Conservation (phyloP, 345 rosid species). For the Populus nigra region DNA sequence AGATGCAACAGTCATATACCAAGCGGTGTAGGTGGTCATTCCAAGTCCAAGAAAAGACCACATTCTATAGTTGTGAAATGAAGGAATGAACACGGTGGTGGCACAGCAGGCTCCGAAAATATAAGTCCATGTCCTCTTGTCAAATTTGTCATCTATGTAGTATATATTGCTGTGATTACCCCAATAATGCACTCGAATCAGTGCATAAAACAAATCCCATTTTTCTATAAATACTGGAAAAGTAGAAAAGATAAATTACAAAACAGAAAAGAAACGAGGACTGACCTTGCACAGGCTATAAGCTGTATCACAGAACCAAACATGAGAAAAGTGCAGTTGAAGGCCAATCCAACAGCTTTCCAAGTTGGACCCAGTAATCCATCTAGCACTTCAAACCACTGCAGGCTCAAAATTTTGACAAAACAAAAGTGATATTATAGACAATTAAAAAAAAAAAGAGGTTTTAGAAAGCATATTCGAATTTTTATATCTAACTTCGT, state of each 20-base stretch:
- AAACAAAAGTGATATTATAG: neutral
- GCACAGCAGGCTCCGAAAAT: constrained; percentile 92
- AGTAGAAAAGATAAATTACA: neutral
- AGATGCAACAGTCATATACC: constrained; percentile 71
- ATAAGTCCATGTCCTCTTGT: constrained; percentile 92
- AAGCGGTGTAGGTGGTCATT: constrained; percentile 90
- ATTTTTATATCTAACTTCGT: neutral
- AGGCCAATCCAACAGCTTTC: constrained; percentile 80
- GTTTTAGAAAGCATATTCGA: neutral
- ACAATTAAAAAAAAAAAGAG: neutral
- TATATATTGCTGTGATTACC: constrained; percentile 62
- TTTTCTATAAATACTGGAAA: neutral
- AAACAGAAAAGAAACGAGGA: neutral
- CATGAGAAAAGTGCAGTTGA: constrained; percentile 79
- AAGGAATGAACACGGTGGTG: constrained; percentile 72
- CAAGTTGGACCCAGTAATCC: constrained; percentile 75
- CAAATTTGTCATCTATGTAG: constrained; percentile 67
- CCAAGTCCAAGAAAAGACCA: constrained; percentile 87
- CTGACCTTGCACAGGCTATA: constrained; percentile 77
- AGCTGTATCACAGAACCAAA: constrained; percentile 88
- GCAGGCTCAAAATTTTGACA: constrained; percentile 11
- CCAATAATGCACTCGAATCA: constrained; percentile 2
- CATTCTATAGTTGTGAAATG: constrained; percentile 77
- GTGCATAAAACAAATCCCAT: constrained; percentile 10
- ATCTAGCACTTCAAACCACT: constrained; percentile 92